Conservation (phyloP, 2,329 filamentous ascomycete genomes). For the Aspergillus candidus region DNA sequence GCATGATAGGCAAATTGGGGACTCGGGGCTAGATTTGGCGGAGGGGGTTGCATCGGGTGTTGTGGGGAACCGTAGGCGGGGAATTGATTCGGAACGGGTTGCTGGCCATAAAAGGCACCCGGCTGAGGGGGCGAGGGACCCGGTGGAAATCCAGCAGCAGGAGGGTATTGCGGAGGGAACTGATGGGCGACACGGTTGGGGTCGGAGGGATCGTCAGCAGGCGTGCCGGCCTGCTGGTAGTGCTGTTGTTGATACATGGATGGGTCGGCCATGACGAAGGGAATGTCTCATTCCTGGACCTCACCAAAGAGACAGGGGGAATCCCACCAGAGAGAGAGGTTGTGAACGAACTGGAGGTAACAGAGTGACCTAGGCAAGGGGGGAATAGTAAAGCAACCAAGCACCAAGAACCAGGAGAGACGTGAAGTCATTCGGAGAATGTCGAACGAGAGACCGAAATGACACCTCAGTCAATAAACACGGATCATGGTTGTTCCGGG, state of each 20-base stretch:
- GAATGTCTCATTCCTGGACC: no score
- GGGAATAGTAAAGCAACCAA: neutral
- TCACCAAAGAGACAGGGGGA: constrained; percentile 5
- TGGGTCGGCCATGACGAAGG: constrained; percentile 35
- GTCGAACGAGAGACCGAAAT: no score
- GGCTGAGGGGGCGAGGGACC: constrained; percentile 35
- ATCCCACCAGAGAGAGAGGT: constrained; percentile 5
- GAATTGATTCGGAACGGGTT: constrained; percentile 27
- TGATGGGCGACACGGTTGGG: constrained; percentile 46
- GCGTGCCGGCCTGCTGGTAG: constrained; percentile 18
- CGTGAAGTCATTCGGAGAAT: no score
- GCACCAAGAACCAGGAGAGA: constrained; percentile 3
- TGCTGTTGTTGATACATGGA: constrained; percentile 30
- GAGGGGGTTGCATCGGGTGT: constrained; percentile 20
- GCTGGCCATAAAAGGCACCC: constrained; percentile 30
- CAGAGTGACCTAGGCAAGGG: constrained; percentile 1
- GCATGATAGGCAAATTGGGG: constrained; percentile 24
- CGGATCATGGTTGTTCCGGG: no score
- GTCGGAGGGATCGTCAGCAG: constrained; percentile 50
- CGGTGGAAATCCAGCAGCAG: constrained; percentile 30
- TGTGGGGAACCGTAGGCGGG: constrained; percentile 22
- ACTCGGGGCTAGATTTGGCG: constrained; percentile 16
- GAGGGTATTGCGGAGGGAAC: constrained; percentile 48
- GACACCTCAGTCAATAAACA: no score
- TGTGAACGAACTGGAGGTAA: constrained; percentile 25